Percentiles rank a stretch among this genome's conserved stretches.
Conservation (phyloP, 1,284 basidiomycete species). For the Cutaneotrichosporon cyanovorans region DNA sequence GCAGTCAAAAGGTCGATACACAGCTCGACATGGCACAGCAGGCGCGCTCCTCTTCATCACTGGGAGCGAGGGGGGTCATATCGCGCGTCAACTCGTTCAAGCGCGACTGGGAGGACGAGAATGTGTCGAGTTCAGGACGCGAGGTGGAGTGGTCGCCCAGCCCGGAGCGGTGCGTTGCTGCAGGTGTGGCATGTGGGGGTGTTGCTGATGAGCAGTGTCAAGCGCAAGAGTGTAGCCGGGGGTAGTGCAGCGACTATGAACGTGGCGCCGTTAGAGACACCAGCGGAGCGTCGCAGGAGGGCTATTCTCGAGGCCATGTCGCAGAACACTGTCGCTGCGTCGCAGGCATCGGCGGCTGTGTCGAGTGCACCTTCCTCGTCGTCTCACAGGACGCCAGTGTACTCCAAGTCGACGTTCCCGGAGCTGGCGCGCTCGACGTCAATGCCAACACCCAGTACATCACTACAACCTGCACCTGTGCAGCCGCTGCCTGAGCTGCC, state of each 20-base stretch:
- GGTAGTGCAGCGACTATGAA: not conserved
- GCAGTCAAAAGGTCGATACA: too few species aligned
- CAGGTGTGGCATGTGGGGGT: not conserved
- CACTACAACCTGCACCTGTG: not conserved
- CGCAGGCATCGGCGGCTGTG: conserved; percentile 2
- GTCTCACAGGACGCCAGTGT: not conserved
- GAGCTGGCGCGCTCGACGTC: not conserved
- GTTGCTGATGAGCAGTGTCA: not conserved
- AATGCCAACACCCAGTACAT: not conserved
- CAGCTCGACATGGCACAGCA: not conserved
- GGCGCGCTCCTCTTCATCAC: conserved; percentile 23
- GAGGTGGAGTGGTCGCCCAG: conserved; percentile 24
- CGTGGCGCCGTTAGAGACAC: conserved; percentile 22
- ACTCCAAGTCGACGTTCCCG: too few species aligned
- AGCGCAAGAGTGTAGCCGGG: not conserved
- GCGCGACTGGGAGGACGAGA: conserved; percentile 36
- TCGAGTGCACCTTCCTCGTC: conserved; percentile 1
- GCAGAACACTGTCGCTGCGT: too few species aligned
- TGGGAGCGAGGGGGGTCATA: conserved; percentile 2
- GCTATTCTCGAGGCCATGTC: conserved; percentile 40
- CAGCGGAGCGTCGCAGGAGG: conserved; percentile 32
- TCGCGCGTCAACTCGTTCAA: conserved; percentile 38
- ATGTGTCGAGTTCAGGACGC: conserved; percentile 6
- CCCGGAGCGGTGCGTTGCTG: conserved; percentile 21
- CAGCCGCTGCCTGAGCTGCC: conserved; percentile 3